Base-by-base conservation (phyloP, 2,329 filamentous ascomycete genomes). In the Cladobotryum protrusum region DNA sequence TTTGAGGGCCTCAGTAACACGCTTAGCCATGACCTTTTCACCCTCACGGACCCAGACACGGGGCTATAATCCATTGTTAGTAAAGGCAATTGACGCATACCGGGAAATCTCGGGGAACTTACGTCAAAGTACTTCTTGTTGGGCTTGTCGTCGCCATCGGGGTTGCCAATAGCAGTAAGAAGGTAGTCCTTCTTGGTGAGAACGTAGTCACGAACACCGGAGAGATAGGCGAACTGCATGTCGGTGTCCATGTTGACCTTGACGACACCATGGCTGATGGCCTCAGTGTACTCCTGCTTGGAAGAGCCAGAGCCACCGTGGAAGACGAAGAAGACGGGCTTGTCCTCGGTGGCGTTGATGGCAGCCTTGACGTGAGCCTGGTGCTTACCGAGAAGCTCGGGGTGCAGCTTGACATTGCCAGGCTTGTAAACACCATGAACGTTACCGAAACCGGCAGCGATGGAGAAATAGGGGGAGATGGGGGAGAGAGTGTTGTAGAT, bases 191-290 rank as follows among this genome's bases (percentile, higher is more conserved):
- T 91, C 82, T 96, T 96, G 71, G 83, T 87, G 65, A 89, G 72
- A 68, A 97, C 80, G 79, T 90, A 99, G 77, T 99, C 92, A 57
- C 93, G 88, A 76, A 97, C 87, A 75, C 93, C 93, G 55, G 76
- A 75, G 60, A 93, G 81, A 81, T 97, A 99, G 53, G 92, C 91
- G 72, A 84, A 95, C 79, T 97, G 92, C 74, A 97, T 82, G 69
- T 99, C 93, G 45, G 93, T 99, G 75, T 99, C 93, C 64, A 99
- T 79, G 79, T 99, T 99, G 75, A 99, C 93, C 86, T 99, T 99
- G 77, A 96, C 86, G 62, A 99, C 92, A 79, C 93, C 93, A 73
- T 92, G 87, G 68, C 77, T 75, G 72, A 96, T 96, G 67, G 91
- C 92, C 63, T 89, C 83, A 57, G 77, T 79, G 81, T 87, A 99